phyloP scores from a whole-genome alignment of 1,139 yeast genomes.

The Wickerhamomyces sp. region DNA sequence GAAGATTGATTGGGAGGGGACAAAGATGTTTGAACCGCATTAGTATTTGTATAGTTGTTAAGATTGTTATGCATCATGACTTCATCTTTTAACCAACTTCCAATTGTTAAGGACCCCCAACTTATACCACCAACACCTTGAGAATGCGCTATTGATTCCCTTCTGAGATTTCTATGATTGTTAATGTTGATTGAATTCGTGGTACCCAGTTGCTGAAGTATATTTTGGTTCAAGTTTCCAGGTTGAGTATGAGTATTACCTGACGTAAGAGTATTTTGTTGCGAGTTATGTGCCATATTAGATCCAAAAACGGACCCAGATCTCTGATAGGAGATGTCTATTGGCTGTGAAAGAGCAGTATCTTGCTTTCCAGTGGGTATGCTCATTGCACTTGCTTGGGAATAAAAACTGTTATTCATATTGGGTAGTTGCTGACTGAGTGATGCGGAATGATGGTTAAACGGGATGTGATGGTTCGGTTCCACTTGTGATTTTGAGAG shows the following conservation, averaged over 20 bases:
- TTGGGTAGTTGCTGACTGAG: neutral
- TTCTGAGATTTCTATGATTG: slow-evolving; percentile 51
- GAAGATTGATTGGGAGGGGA: slow-evolving; percentile 70
- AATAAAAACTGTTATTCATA: slow-evolving; percentile 13
- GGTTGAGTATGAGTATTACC: too few species aligned
- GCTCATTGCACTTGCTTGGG: slow-evolving; percentile 14
- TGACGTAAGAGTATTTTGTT: neutral
- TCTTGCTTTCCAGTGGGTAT: slow-evolving; percentile 16
- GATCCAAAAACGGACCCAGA: slow-evolving; percentile 15
- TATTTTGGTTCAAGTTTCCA: neutral
- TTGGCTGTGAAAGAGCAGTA: slow-evolving; percentile 16
- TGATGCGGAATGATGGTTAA: too few species aligned
- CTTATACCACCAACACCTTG: slow-evolving; percentile 98
- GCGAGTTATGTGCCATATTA: slow-evolving; percentile 1
- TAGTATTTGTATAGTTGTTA: slow-evolving; percentile 19
- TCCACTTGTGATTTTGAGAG: too few species aligned
- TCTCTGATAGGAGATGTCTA: slow-evolving; percentile 24
- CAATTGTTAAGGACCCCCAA: slow-evolving; percentile 96
- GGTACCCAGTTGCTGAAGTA: slow-evolving; percentile 3
- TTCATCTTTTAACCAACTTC: slow-evolving; percentile 94
- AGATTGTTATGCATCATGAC: slow-evolving; percentile 41
- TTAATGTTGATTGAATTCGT: slow-evolving; percentile 27
- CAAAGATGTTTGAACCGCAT: slow-evolving; percentile 27
- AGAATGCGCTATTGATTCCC: slow-evolving; percentile 92
- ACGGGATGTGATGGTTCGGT: too few species aligned